Base-by-base conservation (phyloP, 2,329 filamentous ascomycete genomes). In the Ophiosphaerella herpotricha region DNA sequence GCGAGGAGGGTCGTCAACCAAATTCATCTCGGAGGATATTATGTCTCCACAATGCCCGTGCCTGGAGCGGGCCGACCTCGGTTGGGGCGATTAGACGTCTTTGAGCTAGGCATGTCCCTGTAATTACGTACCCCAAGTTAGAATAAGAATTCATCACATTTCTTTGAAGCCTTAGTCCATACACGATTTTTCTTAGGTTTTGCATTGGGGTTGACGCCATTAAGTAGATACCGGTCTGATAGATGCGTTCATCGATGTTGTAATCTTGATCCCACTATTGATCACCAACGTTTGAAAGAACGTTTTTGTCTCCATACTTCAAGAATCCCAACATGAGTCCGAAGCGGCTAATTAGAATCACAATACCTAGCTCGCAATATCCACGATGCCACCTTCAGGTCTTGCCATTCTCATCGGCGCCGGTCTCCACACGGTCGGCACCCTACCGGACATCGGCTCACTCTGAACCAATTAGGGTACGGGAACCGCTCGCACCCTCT, bases 401-500 rank as follows among this genome's bases (percentile, higher is more conserved):
- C 62, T 71, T 18, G 69, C 64, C 23, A 66, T 73, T 33, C 60
- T 72, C 33, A 69, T 70, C 18, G 64, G 70, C 24, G 68, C 68
- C 13, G 68, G 69, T 3, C 67, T 68, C 7, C 66, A 65, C 41
- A 68, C 68, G 8, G 66, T 71, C 14, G n/a, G 7, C 14, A 33
- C 24, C 5, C n/a, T 24, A 16, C 35, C 29, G 13, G 14, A 5
- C 23, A 29, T 16, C 34, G 39, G 7, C 36, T 46, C 16, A 46
- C 31, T 3, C 8, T 34, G n/a, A 7, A 6, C 16, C 37, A 26
- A 7, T 24, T 66, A 80, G 70, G 80, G 80, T 9, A 77, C 79
- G 9, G 82, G 82, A 36, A 84, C 85, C n/a, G 79, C 80, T 18
- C 75, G 80, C 16, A 75, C 82, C 32, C 77, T 84, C 34, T 79